Evolutionary conservation across 2,329 filamentous ascomycete species (phyloP), one percentile per base, ranked within the genome.

Genomic region (Fusarium sp.): DNA sequence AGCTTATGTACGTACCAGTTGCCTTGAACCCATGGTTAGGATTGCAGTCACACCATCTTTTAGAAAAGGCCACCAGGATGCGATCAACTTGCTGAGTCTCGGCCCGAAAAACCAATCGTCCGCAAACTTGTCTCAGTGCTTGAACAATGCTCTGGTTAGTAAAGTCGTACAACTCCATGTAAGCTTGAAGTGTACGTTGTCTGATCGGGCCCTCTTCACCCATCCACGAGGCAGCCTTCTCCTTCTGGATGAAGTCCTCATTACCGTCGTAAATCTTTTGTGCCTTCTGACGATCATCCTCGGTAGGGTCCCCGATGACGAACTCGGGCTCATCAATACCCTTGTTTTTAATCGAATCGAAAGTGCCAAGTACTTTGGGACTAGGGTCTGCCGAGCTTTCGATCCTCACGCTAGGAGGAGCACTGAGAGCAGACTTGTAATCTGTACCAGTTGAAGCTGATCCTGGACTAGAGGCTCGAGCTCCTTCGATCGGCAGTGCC

Each of bases 51-150:
- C 94, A 98, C 96, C 96, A 99, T 70, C 96, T 88, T 73, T 90
- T 91, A 7, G 96, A 94, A 78, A 98, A 96, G 26, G 93, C 92
- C 78, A 97, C 94, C 72, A 99, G 85, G 67, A 99, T 96, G 39
- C 96, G 93, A 81, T 99, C 96, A 26, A 99, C 94, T 82, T 99
- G 96, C 83, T 99, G 96, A 6, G 95, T 97, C 83, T 99, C 96
- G 45, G 94, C 96, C 75, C 94, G 93, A 65, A 99, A 87, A 9
- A 96, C 88, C 30, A 98, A 87, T 38, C 94, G 92, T 60, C 89
- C 89, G 81, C 96, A 99, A 32, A 99, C 87, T 68, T 92, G 89
- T 32, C 96, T 91, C 72, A 98, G 87, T 13, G 94, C 91, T 42
- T 88, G 87, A 22, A 98, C 87, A 54, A 98, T 92, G 81, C 94